These are phyloP conservation scores for Stephanodiscus triporus DNA, from an alignment of 108 stramenopile species.

Conservation along the genomic window DNA sequence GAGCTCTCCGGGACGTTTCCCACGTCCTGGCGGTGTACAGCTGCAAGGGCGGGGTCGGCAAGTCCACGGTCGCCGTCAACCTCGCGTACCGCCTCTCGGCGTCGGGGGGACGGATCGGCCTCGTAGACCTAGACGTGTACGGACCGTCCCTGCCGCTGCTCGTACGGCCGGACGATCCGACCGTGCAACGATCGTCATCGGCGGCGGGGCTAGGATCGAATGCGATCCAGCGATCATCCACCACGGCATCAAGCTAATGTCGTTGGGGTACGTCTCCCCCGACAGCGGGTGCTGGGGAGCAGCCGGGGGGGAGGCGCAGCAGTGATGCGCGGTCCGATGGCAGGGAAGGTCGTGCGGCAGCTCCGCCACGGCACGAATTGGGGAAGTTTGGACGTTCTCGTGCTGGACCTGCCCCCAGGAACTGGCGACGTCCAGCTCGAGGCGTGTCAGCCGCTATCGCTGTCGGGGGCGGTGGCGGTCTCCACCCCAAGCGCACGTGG, in stretches of 20 bases:
- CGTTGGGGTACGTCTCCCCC: no score
- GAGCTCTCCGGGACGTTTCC: no score
- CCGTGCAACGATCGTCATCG: slow-evolving; percentile 58
- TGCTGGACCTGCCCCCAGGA: slow-evolving; percentile 98
- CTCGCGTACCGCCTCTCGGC: no score
- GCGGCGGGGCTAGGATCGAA: slow-evolving; percentile 55
- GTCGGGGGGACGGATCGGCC: no score
- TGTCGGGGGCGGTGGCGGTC: slow-evolving; percentile 96
- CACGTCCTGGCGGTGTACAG: no score
- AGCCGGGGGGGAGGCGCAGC: slow-evolving; percentile 73
- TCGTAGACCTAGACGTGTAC: slow-evolving; percentile 97
- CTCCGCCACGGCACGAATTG: slow-evolving; percentile 97
- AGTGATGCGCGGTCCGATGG: slow-evolving; percentile 90
- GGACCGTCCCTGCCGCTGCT: slow-evolving; percentile 95
- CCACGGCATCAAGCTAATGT: slow-evolving; percentile 84
- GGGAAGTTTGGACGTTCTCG: no score
- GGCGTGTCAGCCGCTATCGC: slow-evolving; percentile 90
- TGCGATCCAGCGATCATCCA: slow-evolving; percentile 86
- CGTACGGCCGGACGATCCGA: no score
- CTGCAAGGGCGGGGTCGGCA: no score
- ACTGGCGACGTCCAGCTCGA: no score
- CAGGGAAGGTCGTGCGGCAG: slow-evolving; percentile 90
- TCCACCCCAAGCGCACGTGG: slow-evolving; percentile 97
- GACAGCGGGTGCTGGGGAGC: slow-evolving; percentile 86
- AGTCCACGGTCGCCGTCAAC: no score